Conservation (phyloP, 2,329 filamentous ascomycete genomes). For the Tolypocladium pustulatum region DNA sequence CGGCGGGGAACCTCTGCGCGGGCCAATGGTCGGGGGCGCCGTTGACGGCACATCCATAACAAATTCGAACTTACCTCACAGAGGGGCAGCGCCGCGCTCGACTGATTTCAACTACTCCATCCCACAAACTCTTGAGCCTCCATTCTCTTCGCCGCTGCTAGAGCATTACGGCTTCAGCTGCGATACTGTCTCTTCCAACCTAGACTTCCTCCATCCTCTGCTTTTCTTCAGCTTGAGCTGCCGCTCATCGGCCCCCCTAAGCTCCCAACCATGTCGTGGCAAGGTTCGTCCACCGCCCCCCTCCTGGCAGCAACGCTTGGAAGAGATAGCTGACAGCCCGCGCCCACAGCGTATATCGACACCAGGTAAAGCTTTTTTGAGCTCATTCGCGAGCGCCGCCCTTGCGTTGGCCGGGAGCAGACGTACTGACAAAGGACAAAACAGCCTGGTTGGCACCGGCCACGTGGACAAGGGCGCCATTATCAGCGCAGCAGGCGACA, state of each 20-base stretch:
- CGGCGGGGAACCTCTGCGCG: constrained; percentile 5
- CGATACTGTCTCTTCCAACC: background rate
- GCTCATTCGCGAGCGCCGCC: background rate
- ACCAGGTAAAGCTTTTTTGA: constrained; percentile 30
- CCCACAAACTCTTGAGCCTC: background rate
- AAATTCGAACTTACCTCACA: background rate
- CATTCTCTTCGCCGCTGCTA: background rate
- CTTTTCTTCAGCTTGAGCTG: constrained; percentile 1
- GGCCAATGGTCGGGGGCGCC: background rate
- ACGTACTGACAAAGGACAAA: constrained; percentile 7
- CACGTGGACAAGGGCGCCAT: constrained; percentile 80
- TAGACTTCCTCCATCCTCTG: background rate
- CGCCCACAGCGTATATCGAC: constrained; percentile 37
- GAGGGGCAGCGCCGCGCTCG: background rate
- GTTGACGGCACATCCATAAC: background rate
- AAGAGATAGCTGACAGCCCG: constrained; percentile 2
- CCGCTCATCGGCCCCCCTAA: constrained; percentile 1
- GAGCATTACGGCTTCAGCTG: background rate
- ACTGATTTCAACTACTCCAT: background rate
- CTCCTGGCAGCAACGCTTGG: constrained; percentile 10
- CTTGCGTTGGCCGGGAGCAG: background rate
- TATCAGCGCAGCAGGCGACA: constrained; percentile 70
- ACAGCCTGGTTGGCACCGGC: constrained; percentile 67
- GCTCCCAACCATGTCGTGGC: constrained; percentile 55
- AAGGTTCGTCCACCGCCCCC: constrained; percentile 43